Conservation (phyloP, 768 basidiomycete species). For the Podaxis sp. region DNA sequence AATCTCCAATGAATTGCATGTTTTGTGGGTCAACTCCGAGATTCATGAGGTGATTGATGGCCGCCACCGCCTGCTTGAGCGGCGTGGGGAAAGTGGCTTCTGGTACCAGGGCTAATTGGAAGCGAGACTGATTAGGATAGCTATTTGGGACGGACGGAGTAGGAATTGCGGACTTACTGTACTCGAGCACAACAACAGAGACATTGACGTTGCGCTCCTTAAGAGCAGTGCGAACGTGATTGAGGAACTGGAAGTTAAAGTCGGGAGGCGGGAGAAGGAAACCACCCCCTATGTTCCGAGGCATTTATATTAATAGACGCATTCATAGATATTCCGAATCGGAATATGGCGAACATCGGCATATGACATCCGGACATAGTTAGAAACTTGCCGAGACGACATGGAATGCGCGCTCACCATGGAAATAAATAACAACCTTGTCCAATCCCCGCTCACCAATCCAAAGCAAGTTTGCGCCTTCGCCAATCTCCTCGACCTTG, state of each 20-base stretch:
- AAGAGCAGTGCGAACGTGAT: slow-evolving; percentile 13
- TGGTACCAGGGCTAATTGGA: slow-evolving; percentile 25
- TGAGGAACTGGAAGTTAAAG: slow-evolving; percentile 11
- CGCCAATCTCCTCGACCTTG: slow-evolving; percentile 13
- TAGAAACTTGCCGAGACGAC: background rate
- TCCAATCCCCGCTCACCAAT: slow-evolving; percentile 17
- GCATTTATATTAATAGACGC: background rate
- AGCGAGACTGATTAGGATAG: background rate
- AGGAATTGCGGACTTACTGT: slow-evolving; percentile 14
- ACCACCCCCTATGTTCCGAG: slow-evolving; percentile 16
- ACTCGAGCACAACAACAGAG: slow-evolving; percentile 18
- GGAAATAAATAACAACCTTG: slow-evolving; percentile 19
- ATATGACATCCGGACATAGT: background rate
- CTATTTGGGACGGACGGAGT: background rate
- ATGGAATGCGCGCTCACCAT: slow-evolving; percentile 13
- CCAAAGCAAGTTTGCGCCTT: slow-evolving; percentile 18
- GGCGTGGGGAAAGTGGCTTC: slow-evolving; percentile 26
- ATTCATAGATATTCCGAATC: background rate
- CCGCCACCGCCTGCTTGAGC: slow-evolving; percentile 26
- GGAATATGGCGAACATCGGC: background rate
- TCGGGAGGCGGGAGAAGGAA: slow-evolving; percentile 15
- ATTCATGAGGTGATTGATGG: slow-evolving; percentile 27
- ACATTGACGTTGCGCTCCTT: slow-evolving; percentile 15
- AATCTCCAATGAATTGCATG: slow-evolving; percentile 33
- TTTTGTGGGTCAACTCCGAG: slow-evolving; percentile 30